Evolutionary conservation across 495 filamentous ascomycete species (phyloP).

Genomic region (Penicillium cataractarum): DNA sequence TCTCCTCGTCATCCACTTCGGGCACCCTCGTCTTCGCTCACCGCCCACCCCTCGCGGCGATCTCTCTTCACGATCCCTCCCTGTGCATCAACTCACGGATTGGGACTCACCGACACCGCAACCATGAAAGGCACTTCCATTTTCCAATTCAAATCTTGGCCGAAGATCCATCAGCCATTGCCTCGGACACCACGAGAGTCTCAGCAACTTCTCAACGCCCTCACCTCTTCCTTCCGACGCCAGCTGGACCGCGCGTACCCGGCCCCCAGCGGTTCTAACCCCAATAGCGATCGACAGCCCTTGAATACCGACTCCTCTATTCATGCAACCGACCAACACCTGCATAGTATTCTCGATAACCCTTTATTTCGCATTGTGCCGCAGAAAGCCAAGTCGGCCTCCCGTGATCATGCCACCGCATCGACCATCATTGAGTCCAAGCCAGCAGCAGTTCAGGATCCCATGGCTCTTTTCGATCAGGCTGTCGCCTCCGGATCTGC

Average conservation of each 20-base stretch:
- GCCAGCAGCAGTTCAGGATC: conserved; percentile 33
- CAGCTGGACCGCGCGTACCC: conserved; percentile 72
- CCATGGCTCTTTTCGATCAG: conserved; percentile 48
- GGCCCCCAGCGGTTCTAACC: conserved; percentile 27
- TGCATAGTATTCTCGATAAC: conserved; percentile 70
- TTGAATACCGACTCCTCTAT: conserved; percentile 35
- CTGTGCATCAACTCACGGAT: neutral
- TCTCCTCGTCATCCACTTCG: conserved; percentile 31
- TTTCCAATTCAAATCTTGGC: conserved; percentile 51
- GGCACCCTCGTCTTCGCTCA: conserved; percentile 19
- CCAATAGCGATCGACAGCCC: conserved; percentile 21
- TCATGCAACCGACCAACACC: conserved; percentile 56
- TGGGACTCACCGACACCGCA: conserved; percentile 26
- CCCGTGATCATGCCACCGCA: conserved; percentile 16
- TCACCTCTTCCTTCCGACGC: conserved; percentile 76
- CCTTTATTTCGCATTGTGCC: conserved; percentile 57
- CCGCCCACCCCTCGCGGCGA: conserved; percentile 30
- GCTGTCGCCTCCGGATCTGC: conserved; percentile 43
- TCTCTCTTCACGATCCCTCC: conserved; percentile 13
- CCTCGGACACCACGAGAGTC: conserved; percentile 67
- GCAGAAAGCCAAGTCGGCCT: conserved; percentile 12
- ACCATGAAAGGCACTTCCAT: conserved; percentile 49
- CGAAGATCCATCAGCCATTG: conserved; percentile 71
- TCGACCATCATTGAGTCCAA: conserved; percentile 19
- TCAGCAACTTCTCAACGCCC: conserved; percentile 65